These are phyloP conservation scores for Colletotrichum spinosum DNA, from an alignment of 2,329 filamentous ascomycete species.

Conservation along the genomic window DNA sequence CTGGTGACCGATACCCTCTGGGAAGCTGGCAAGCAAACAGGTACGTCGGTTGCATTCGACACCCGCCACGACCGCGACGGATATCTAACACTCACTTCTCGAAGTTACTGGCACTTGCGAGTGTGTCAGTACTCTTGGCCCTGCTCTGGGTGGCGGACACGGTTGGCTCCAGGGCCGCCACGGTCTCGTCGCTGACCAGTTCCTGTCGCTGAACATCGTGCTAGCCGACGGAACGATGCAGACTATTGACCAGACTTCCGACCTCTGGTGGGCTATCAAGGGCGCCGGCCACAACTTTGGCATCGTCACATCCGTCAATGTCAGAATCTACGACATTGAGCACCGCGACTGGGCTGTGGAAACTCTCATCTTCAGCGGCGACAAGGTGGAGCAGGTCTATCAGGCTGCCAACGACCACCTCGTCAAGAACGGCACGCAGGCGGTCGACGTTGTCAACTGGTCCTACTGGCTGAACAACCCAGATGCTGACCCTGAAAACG, in stretches of 20 bases:
- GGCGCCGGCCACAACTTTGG: slow-evolving; percentile 72
- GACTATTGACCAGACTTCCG: slow-evolving; percentile 54
- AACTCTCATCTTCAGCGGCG: slow-evolving; percentile 58
- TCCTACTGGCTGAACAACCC: slow-evolving; percentile 58
- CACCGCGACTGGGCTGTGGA: slow-evolving; percentile 55
- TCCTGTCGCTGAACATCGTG: slow-evolving; percentile 63
- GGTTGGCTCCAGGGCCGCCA: slow-evolving; percentile 65
- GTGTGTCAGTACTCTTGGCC: slow-evolving; percentile 61
- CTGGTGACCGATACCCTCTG: slow-evolving; percentile 60
- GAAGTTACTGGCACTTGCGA: slow-evolving; percentile 63
- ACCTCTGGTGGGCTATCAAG: slow-evolving; percentile 69
- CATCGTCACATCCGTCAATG: slow-evolving; percentile 62
- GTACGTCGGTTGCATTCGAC: slow-evolving; percentile 40
- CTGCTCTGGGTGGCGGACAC: slow-evolving; percentile 68
- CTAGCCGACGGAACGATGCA: slow-evolving; percentile 59
- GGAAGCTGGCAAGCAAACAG: slow-evolving; percentile 62
- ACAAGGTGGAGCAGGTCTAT: slow-evolving; percentile 62
- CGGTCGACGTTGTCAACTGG: slow-evolving; percentile 60
- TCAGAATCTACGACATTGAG: slow-evolving; percentile 60
- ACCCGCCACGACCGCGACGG: not conserved
- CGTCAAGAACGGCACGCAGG: slow-evolving; percentile 55
- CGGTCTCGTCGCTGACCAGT: slow-evolving; percentile 65
- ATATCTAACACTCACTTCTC: not conserved
- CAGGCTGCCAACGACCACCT: slow-evolving; percentile 57
- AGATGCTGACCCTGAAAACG: slow-evolving; percentile 53